Conservation (phyloP, 805 yeast genomes). For the Kluyveromyces lactis region DNA sequence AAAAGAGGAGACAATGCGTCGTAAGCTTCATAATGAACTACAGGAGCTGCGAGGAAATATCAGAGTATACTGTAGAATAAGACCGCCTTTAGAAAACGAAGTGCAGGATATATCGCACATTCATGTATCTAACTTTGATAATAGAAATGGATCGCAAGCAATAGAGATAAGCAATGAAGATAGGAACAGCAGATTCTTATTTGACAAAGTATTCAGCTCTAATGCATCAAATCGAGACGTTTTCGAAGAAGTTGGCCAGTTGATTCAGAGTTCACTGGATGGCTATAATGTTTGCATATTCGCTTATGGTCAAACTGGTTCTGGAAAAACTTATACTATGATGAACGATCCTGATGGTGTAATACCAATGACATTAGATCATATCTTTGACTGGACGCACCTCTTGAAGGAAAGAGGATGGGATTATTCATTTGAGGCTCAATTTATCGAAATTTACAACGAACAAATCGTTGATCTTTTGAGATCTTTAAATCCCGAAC, state of each 20-base stretch:
- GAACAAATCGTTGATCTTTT: slow-evolving; percentile 71
- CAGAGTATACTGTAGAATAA: slow-evolving; percentile 78
- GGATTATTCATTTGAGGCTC: slow-evolving; percentile 56
- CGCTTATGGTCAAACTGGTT: slow-evolving; percentile 96
- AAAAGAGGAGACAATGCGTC: slow-evolving; percentile 46
- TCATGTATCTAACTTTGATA: slow-evolving; percentile 23
- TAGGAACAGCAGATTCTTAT: slow-evolving; percentile 38
- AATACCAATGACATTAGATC: slow-evolving; percentile 66
- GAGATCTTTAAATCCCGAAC: slow-evolving; percentile 15
- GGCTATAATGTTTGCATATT: slow-evolving; percentile 90
- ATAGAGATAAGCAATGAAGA: slow-evolving; percentile 13
- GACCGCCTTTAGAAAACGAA: slow-evolving; percentile 41
- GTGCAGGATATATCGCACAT: slow-evolving; percentile 25
- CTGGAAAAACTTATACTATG: slow-evolving; percentile 95
- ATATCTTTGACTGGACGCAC: slow-evolving; percentile 53
- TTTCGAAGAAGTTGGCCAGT: slow-evolving; percentile 77
- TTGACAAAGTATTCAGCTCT: slow-evolving; percentile 70
- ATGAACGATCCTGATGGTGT: slow-evolving; percentile 62
- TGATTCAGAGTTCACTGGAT: slow-evolving; percentile 78
- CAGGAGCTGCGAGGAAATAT: slow-evolving; percentile 91
- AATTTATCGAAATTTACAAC: slow-evolving; percentile 84
- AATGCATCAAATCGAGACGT: slow-evolving; percentile 48
- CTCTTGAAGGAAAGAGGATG: slow-evolving; percentile 48
- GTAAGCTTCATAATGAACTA: slow-evolving; percentile 60
- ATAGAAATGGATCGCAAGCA: slow-evolving; percentile 20